These are phyloP conservation scores for Tylopilus sp. DNA, from an alignment of 768 basidiomycete species.

Conservation along the genomic window DNA sequence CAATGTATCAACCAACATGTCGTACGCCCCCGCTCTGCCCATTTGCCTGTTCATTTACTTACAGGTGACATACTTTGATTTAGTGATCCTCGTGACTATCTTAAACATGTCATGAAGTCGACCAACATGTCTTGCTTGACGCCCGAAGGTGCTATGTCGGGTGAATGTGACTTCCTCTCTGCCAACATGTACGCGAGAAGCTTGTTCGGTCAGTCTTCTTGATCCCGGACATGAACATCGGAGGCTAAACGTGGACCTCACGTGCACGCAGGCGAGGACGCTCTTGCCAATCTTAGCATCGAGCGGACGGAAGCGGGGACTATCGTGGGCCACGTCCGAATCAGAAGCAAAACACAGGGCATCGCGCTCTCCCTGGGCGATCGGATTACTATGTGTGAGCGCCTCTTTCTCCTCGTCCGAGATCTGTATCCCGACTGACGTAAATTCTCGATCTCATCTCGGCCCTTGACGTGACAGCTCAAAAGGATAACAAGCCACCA, in stretches of 20 bases:
- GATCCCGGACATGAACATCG: background rate
- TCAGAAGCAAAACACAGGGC: constrained; percentile 96
- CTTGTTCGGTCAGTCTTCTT: constrained; percentile 69
- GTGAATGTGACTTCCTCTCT: constrained; percentile 95
- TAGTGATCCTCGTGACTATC: constrained; percentile 84
- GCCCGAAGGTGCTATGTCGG: constrained; percentile 80
- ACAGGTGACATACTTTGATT: background rate
- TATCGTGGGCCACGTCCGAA: constrained; percentile 91
- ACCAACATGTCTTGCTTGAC: constrained; percentile 99
- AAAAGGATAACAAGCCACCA: constrained; percentile 40
- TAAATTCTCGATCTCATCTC: background rate
- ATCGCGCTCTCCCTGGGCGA: constrained; percentile 95
- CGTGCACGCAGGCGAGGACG: constrained; percentile 88
- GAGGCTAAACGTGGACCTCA: background rate
- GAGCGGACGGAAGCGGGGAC: constrained; percentile 80
- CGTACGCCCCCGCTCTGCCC: constrained; percentile 46
- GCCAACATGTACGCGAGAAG: constrained; percentile 96
- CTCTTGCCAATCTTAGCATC: constrained; percentile 90
- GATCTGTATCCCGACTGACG: background rate
- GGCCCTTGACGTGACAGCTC: constrained; percentile 26
- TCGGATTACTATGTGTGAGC: constrained; percentile 65
- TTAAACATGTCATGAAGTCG: constrained; percentile 91
- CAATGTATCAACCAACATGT: constrained; percentile 81
- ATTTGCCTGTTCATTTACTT: background rate
- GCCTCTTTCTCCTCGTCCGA: background rate